A percentile compares a stretch with the other conserved stretches of the same genome.
These are phyloP conservation scores for Rhododendron henanense DNA, from an alignment of 148 eudicot genomes.

Conservation along the genomic window DNA sequence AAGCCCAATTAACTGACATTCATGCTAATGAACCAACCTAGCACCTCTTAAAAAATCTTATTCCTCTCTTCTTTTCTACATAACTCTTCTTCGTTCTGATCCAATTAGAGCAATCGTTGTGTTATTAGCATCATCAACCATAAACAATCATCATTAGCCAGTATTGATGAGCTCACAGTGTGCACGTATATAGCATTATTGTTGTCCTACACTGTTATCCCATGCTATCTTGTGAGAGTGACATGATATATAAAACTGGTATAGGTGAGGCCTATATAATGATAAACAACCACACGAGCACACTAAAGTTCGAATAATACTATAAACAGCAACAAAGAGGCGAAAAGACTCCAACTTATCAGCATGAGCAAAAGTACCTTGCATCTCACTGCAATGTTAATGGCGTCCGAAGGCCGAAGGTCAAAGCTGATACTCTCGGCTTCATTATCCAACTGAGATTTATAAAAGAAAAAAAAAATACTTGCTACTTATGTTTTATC, in stretches of 20 bases:
- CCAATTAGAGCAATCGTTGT: not conserved
- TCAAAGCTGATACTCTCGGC: constrained; percentile 73
- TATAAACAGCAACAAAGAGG: not conserved
- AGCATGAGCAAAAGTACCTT: constrained; percentile 43
- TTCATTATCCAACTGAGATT: constrained; percentile 60
- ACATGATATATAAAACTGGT: not conserved
- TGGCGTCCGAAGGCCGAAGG: constrained; percentile 95
- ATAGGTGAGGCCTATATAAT: not conserved
- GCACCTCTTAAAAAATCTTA: not conserved
- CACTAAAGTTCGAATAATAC: not conserved
- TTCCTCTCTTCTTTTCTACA: not conserved
- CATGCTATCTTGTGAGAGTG: not conserved
- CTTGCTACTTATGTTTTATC: not conserved
- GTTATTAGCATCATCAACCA: not conserved
- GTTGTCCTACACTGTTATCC: not conserved
- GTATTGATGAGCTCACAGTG: not conserved
- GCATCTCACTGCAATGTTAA: constrained; percentile 98
- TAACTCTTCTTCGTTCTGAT: not conserved
- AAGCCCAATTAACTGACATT: not conserved
- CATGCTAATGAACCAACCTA: not conserved
- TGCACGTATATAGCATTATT: not conserved
- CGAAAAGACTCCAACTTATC: not conserved
- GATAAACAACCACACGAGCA: not conserved
- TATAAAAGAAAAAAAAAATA: not conserved
- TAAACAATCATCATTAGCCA: not conserved